A percentile compares a stretch with the other conserved stretches of the same genome.
phyloP scores from a whole-genome alignment of 2,329 filamentous ascomycete genomes.

The Ascochyta koolunga region DNA sequence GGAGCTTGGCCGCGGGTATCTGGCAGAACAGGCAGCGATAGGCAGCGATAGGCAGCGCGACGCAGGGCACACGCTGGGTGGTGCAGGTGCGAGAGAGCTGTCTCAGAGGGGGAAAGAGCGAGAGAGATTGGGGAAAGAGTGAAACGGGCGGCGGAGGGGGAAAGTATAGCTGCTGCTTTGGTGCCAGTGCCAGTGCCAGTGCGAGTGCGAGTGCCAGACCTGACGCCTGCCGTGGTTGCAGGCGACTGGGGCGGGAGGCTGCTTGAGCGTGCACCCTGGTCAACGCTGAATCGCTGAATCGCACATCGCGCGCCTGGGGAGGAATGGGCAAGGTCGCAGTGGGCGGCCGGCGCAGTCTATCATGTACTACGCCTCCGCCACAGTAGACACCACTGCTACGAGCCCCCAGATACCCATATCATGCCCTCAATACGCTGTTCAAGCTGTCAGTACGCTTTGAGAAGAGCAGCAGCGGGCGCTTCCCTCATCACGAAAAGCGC shows the following conservation, averaged over 20 bases:
- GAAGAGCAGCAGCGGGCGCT: constrained; percentile 19
- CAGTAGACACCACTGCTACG: neutral
- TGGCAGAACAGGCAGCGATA: constrained; percentile 24
- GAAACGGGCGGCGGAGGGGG: constrained; percentile 45
- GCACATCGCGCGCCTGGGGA: constrained; percentile 12
- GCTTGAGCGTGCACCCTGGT: constrained; percentile 18
- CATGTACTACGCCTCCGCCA: neutral
- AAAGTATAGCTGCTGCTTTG: constrained; percentile 38
- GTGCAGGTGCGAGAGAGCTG: constrained; percentile 45
- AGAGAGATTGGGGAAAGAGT: constrained; percentile 49
- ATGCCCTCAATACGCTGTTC: constrained; percentile 4
- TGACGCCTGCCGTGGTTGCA: constrained; percentile 19
- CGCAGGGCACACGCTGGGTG: constrained; percentile 27
- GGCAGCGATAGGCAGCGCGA: constrained; percentile 27
- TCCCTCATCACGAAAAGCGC: constrained; percentile 19
- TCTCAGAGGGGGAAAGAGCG: constrained; percentile 51
- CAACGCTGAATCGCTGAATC: constrained; percentile 16
- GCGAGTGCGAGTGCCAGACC: constrained; percentile 18
- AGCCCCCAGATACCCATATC: constrained; percentile 1
- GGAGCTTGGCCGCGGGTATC: constrained; percentile 28
- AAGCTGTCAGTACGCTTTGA: constrained; percentile 23
- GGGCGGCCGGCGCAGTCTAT: neutral
- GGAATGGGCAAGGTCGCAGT: neutral
- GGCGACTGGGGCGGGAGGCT: constrained; percentile 13
- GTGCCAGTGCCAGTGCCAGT: constrained; percentile 17